Evolutionary conservation across 192 early-diverging fungal species (phyloP).

Genomic region (Gaertneriomyces semiglobifer): DNA sequence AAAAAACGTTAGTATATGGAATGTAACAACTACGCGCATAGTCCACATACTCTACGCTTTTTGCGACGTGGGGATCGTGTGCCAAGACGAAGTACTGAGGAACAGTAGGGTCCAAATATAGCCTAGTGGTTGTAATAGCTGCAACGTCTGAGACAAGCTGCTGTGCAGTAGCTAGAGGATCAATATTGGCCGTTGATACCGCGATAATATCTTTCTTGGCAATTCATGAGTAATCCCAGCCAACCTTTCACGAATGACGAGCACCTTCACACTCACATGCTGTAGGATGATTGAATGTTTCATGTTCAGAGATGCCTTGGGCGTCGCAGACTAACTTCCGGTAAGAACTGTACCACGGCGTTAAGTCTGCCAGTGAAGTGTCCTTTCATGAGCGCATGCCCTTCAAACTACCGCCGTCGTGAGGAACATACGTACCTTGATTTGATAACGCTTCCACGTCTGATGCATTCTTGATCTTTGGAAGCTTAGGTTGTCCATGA

Average conservation of each 20-base stretch:
- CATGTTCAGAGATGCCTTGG: constrained; percentile 78
- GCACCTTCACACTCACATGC: constrained; percentile 51
- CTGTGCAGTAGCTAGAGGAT: constrained; percentile 68
- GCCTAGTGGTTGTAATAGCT: constrained; percentile 54
- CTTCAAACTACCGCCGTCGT: background rate
- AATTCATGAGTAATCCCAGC: background rate
- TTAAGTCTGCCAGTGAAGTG: constrained; percentile 28
- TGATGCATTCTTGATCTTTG: constrained; percentile 35
- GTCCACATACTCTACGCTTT: constrained; percentile 13
- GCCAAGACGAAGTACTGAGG: constrained; percentile 81
- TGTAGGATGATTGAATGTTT: constrained; percentile 92
- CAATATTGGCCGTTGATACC: constrained; percentile 65
- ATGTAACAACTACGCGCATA: background rate
- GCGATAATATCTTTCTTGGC: constrained; percentile 43
- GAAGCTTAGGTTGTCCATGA: constrained; percentile 25
- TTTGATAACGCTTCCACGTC: constrained; percentile 51
- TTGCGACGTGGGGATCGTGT: constrained; percentile 65
- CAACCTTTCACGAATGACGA: background rate
- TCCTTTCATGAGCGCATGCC: background rate
- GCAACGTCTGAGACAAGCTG: constrained; percentile 42
- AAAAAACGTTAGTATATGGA: background rate
- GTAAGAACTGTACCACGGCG: constrained; percentile 86
- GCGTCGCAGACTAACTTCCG: constrained; percentile 58
- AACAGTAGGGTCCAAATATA: constrained; percentile 75
- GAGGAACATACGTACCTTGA: constrained; percentile 31